Percentiles rank a stretch among this genome's conserved stretches.
Conservation (phyloP, 495 filamentous ascomycete species). For the Hypoxylon fuscum region DNA sequence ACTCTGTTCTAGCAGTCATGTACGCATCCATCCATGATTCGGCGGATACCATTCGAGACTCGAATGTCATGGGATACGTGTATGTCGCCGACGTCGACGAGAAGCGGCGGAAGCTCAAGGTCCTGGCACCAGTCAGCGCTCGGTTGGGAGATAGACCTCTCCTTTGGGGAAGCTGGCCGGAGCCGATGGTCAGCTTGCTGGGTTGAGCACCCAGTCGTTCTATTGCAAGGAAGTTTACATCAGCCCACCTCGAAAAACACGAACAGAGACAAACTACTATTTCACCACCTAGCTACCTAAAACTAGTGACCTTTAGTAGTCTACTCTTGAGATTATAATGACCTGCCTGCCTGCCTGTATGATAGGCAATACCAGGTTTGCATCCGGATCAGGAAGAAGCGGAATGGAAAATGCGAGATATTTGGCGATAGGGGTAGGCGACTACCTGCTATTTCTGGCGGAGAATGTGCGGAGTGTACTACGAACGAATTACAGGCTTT, state of each 20-base stretch:
- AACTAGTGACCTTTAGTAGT: no score
- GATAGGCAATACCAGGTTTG: no score
- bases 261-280: no score
- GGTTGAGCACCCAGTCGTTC: constrained; percentile 34
- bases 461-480: no score
- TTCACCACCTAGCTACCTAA: no score
- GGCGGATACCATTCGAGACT: constrained; percentile 77
- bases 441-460: no score
- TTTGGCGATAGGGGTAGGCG: no score
- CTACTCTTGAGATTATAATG: no score
- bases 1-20: constrained; percentile 82
- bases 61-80: constrained; percentile 89
- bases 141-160: constrained; percentile 79
- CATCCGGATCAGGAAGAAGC: no score
- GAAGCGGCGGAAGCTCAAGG: constrained; percentile 79
- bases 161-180: constrained; percentile 68
- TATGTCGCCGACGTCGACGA: constrained; percentile 92
- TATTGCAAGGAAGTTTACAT: not conserved
- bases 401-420: no score
- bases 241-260: not conserved
- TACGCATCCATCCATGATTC: constrained; percentile 72
- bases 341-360: no score
- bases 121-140: constrained; percentile 83
- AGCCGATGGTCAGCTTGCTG: constrained; percentile 60
- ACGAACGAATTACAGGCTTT: no score